These are phyloP conservation scores for Chaetoceros muelleri DNA, from an alignment of 108 stramenopile genomes.

Conservation along the genomic window DNA sequence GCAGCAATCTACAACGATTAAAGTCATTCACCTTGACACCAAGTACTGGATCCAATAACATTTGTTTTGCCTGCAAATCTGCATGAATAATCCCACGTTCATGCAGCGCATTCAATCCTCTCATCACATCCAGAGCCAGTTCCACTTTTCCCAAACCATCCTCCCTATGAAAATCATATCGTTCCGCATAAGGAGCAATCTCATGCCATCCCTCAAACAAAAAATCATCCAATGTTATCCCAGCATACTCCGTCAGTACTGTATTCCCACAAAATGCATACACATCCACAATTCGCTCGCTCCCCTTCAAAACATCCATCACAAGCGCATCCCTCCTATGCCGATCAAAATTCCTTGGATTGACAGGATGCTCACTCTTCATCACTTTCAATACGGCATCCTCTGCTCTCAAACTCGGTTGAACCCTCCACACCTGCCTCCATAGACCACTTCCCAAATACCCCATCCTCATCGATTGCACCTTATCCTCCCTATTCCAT, in stretches of 20 bases:
- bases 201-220: slow-evolving; percentile 31
- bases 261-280: slow-evolving; percentile 74
- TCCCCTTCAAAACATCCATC: slow-evolving; percentile 54
- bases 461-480: too few relatives aligned
- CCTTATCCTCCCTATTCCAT: too few relatives aligned
- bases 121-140: slow-evolving; percentile 49
- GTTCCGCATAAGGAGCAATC: slow-evolving; percentile 11
- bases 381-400: slow-evolving; percentile 60
- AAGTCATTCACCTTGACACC: slow-evolving; percentile 74
- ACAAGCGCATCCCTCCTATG: slow-evolving; percentile 74
- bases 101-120: slow-evolving; percentile 26
- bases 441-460: slow-evolving; percentile 59
- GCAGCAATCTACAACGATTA: slow-evolving; percentile 77
- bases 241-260: slow-evolving; percentile 55
- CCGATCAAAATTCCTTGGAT: slow-evolving; percentile 66
- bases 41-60: slow-evolving; percentile 35
- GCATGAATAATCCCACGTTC: slow-evolving; percentile 58
- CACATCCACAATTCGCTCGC: slow-evolving; percentile 47
- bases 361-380: slow-evolving; percentile 56
- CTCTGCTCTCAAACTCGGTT: slow-evolving; percentile 19
- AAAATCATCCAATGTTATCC: slow-evolving; percentile 36
- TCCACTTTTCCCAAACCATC: slow-evolving; percentile 27
- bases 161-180: slow-evolving; percentile 19
- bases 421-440: slow-evolving; percentile 53
- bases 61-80: slow-evolving; percentile 68